Evolutionary conservation across 768 basidiomycete species (phyloP), one percentile per base, ranked within the genome.

Genomic region (Boletus sp.): DNA sequence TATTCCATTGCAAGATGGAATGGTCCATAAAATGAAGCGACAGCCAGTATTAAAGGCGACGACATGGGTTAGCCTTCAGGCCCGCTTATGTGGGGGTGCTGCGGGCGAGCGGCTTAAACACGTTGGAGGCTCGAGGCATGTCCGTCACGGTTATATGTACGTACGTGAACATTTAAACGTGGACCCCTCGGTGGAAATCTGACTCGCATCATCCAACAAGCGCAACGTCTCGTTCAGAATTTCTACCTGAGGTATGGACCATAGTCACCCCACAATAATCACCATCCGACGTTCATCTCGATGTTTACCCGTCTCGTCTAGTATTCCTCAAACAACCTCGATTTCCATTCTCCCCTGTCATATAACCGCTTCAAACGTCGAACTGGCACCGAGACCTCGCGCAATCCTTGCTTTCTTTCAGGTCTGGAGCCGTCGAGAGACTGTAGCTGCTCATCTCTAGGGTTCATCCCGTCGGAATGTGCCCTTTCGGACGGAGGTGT

Each of bases 321-420:
- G 33, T 45, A 50, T 7, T 41, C 56, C 29, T 53, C 37, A 8
- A 47, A 21, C 35, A 56, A 40, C 53, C 62, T 40, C 34, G 54
- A 55, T 40, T 54, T 54, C 61, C 58, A 41, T 32, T 43, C 53
- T 13, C 56, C 48, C 21, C 39, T 46, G 11, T 53, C 51, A 17
- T 53, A 50, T 35, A 49, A 21, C 48, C 62, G 32, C 23, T 40
- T 57, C 38, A 15, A 43, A 25, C 37, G 43, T 23, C 34, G 15
- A 30, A 15, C 19, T 21, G 21, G 23, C 8, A 43, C 8, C 5
- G 38, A 29, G 7, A 19, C 17, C 7, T 42, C n/a, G 35, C 25
- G 54, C 30, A 21, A 19, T 38, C 11, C 50, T 9, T 9, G 25
- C 25, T 30, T 27, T 10, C 17, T 17, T 47, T 30, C 10, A 1